Conservation (phyloP, 371 early-diverging fungal genomes). For the Vairimorpha ceranae region DNA sequence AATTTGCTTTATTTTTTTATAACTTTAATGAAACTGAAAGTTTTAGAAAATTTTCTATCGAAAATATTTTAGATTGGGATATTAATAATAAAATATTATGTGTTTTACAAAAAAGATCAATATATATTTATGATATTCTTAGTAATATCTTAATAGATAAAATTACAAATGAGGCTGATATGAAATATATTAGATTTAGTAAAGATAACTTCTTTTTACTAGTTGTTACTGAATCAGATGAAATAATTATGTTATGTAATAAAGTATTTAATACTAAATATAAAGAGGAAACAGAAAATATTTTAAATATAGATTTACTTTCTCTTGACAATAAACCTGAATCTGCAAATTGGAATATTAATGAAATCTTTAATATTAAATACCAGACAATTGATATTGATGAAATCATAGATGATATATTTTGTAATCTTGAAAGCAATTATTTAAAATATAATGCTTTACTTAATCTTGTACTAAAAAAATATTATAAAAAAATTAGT, state of each 20-base stretch:
- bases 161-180: background rate
- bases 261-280: background rate
- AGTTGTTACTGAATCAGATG: slow-evolving; percentile 4
- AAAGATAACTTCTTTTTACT: slow-evolving; percentile 16
- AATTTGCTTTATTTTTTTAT: slow-evolving; percentile 6
- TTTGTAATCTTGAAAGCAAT: background rate
- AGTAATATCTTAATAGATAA: slow-evolving; percentile 8
- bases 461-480: background rate
- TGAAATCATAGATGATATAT: background rate
- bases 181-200: slow-evolving; percentile 35
- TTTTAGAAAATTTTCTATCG: background rate
- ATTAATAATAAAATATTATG: slow-evolving; percentile 1
- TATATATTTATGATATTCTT: slow-evolving; percentile 22
- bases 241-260: slow-evolving; percentile 18
- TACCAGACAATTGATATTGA: background rate
- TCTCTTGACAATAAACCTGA: background rate
- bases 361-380: slow-evolving; percentile 2
- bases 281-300: background rate
- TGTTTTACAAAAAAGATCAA: background rate
- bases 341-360: slow-evolving; percentile 1
- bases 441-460: background rate
- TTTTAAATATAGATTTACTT: background rate
- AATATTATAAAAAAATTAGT: background rate
- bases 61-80: background rate
- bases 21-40: slow-evolving; percentile 4